These are phyloP conservation scores for Thalassiosira livingstoniorum DNA, from an alignment of 352 stramenopile genomes.

Conservation along the genomic window DNA sequence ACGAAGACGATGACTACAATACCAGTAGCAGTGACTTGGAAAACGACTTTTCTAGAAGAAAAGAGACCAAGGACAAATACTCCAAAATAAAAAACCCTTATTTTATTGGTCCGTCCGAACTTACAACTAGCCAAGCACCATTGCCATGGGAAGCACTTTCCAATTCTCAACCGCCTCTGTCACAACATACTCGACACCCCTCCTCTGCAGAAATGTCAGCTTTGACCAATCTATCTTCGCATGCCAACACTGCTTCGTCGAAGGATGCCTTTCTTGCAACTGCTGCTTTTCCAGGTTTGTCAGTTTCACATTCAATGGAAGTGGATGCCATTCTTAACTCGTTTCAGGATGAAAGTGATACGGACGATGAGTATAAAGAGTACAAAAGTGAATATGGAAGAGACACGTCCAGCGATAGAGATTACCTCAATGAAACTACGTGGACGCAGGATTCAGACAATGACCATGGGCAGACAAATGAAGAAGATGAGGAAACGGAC, in stretches of 20 bases:
- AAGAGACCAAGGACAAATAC: not conserved
- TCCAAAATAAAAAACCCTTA: no score
- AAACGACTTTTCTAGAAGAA: not conserved
- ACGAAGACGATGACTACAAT: slow-evolving; percentile 3
- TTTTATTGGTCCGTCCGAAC: not conserved
- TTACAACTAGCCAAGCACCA: not conserved
- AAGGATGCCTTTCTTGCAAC: not conserved
- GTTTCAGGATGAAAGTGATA: slow-evolving; percentile 57
- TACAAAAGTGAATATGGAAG: no score
- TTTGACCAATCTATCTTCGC: not conserved
- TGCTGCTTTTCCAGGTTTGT: not conserved
- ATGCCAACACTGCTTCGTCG: not conserved
- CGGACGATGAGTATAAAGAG: slow-evolving; percentile 18
- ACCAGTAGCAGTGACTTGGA: not conserved
- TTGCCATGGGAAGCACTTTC: not conserved
- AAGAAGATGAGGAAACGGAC: slow-evolving; percentile 20
- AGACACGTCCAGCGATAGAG: no score
- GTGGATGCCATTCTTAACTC: slow-evolving; percentile 73
- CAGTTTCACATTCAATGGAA: slow-evolving; percentile 56
- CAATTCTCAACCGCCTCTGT: no score
- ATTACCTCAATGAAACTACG: no score
- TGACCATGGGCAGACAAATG: not conserved
- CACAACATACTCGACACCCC: no score
- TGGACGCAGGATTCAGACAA: slow-evolving; percentile 4
- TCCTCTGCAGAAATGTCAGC: not conserved